These are phyloP conservation scores for Pulicaria dysenterica DNA, from an alignment of 129 eudicot species.

Conservation along the genomic window DNA sequence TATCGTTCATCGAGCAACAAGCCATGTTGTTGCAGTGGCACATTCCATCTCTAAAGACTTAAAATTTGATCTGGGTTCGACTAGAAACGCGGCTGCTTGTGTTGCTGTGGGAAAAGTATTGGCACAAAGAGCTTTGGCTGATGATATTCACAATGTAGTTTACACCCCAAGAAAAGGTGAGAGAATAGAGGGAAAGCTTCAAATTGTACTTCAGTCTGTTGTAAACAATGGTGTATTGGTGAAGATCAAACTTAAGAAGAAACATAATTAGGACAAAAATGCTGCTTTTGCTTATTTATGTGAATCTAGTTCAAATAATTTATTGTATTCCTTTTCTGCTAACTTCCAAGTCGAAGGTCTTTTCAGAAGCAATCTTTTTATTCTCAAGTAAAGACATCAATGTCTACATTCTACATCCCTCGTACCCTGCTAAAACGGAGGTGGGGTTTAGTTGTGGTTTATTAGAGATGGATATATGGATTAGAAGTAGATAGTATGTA, in stretches of 20 bases:
- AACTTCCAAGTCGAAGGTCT: too few species aligned
- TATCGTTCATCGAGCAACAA: constrained; percentile 82
- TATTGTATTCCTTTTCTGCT: too few species aligned
- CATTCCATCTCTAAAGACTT: constrained; percentile 93
- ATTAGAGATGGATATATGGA: too few species aligned
- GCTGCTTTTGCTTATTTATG: too few species aligned
- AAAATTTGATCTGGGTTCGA: constrained; percentile 79
- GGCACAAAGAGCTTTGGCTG: constrained; percentile 86
- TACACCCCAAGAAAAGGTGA: constrained; percentile 85
- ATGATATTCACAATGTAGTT: constrained; percentile 88
- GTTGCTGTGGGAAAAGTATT: constrained; percentile 71
- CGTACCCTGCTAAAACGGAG: too few species aligned
- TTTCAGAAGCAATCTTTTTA: too few species aligned
- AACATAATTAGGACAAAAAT: not conserved
- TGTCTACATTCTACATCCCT: too few species aligned
- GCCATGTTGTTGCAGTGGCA: constrained; percentile 80
- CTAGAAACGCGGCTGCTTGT: constrained; percentile 63
- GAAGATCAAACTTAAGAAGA: constrained; percentile 87
- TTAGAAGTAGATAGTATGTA: too few species aligned
- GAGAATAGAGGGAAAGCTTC: constrained; percentile 80
- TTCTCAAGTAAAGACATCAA: too few species aligned
- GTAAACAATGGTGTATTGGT: constrained; percentile 61
- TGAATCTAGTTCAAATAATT: too few species aligned
- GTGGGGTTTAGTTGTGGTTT: too few species aligned
- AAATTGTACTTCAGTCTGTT: constrained; percentile 62